Evolutionary conservation across 2,329 filamentous ascomycete genomes (phyloP).

Genomic region (Penicillium sp.): DNA sequence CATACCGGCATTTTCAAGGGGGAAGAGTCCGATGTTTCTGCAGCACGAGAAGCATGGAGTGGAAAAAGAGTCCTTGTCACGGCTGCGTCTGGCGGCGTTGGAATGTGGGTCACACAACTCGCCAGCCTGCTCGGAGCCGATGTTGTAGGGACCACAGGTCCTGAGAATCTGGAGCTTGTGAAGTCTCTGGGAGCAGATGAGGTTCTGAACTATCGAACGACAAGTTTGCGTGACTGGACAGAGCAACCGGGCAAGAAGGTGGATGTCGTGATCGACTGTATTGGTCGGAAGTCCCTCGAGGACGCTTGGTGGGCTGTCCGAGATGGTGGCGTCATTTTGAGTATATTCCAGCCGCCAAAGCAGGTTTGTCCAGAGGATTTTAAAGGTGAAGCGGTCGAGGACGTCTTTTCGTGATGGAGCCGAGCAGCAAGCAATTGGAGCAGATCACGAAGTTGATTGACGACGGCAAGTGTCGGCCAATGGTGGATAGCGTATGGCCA

Average conservation of each 20-base stretch:
- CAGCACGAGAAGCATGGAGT: slow-evolving; percentile 19
- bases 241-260: slow-evolving; percentile 37
- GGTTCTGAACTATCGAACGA: slow-evolving; percentile 49
- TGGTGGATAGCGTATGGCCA: neutral
- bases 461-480: neutral
- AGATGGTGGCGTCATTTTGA: slow-evolving; percentile 37
- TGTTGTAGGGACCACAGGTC: slow-evolving; percentile 50
- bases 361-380: neutral
- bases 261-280: slow-evolving; percentile 54
- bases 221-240: slow-evolving; percentile 5
- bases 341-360: neutral
- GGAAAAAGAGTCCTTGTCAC: slow-evolving; percentile 53
- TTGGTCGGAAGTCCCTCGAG: slow-evolving; percentile 50
- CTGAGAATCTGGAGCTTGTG: slow-evolving; percentile 49
- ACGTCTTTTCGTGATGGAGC: neutral
- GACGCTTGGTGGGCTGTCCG: slow-evolving; percentile 53
- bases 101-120: slow-evolving; percentile 52
- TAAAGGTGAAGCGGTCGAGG: neutral
- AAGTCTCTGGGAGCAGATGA: slow-evolving; percentile 49
- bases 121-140: slow-evolving; percentile 36
- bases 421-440: neutral
- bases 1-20: slow-evolving; percentile 35
- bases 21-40: neutral
- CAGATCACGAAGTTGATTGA: neutral
- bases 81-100: slow-evolving; percentile 54